phyloP scores from a whole-genome alignment of 345 rosid species.

The Excoecaria cochinchinensis region DNA sequence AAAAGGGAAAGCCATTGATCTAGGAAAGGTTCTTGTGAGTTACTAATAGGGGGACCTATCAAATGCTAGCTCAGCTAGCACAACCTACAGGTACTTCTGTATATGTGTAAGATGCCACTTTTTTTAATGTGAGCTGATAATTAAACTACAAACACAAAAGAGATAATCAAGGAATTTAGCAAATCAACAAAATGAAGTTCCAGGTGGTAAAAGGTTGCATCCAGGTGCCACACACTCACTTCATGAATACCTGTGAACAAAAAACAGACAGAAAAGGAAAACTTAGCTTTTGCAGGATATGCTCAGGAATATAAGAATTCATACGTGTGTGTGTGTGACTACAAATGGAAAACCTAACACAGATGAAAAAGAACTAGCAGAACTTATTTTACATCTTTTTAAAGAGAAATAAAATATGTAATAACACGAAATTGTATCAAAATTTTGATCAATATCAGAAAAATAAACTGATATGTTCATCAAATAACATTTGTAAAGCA shows the following conservation, averaged over 20 bases:
- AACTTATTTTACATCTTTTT: too few species aligned
- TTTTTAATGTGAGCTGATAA: background rate
- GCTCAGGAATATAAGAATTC: background rate
- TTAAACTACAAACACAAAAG: background rate
- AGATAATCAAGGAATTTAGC: background rate
- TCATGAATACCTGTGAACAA: constrained; percentile 90
- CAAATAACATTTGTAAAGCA: background rate
- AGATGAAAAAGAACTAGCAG: too few species aligned
- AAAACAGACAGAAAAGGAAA: background rate
- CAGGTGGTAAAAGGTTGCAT: constrained; percentile 2
- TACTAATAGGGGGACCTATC: background rate
- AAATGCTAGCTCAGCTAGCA: background rate
- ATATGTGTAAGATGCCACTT: background rate
- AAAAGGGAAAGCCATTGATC: background rate
- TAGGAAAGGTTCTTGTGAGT: background rate
- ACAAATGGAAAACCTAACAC: too few species aligned
- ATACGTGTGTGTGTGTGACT: too few species aligned
- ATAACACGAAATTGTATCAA: too few species aligned
- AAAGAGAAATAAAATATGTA: too few species aligned
- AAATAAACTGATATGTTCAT: background rate
- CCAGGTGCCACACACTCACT: constrained; percentile 63
- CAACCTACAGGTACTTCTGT: background rate
- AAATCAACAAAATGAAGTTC: background rate
- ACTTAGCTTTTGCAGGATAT: constrained; percentile 11
- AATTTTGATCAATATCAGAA: background rate